A percentile compares a stretch with the other conserved stretches of the same genome.
Evolutionary conservation across 1,139 yeast species (phyloP).

Genomic region (Suhomyces choctaworum): DNA sequence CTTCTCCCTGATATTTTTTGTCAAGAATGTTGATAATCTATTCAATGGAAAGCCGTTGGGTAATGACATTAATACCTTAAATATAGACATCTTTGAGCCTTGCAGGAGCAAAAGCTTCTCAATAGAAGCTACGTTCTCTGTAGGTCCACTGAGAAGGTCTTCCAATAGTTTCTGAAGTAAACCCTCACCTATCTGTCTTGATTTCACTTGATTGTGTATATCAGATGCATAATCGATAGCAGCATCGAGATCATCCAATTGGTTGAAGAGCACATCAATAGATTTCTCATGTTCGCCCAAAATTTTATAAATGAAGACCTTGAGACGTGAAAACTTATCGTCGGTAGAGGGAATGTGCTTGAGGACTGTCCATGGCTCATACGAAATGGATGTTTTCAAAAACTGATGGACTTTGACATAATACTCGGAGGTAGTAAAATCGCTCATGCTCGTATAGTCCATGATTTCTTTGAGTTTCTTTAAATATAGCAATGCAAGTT

Average conservation of each 20-base stretch:
- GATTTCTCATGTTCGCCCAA: slow-evolving; percentile 66
- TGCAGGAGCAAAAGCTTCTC: slow-evolving; percentile 47
- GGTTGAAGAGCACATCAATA: slow-evolving; percentile 60
- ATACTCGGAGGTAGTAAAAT: slow-evolving; percentile 19
- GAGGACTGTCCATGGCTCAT: slow-evolving; percentile 50
- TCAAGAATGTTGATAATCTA: slow-evolving; percentile 47
- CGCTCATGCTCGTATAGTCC: slow-evolving; percentile 9
- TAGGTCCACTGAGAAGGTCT: slow-evolving; percentile 36
- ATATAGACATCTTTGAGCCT: slow-evolving; percentile 56
- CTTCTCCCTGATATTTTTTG: slow-evolving; percentile 43
- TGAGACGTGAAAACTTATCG: slow-evolving; percentile 40
- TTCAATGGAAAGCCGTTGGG: slow-evolving; percentile 52
- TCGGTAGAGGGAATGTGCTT: slow-evolving; percentile 40
- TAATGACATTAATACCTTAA: slow-evolving; percentile 49
- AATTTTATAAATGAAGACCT: slow-evolving; percentile 59
- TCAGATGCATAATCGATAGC: slow-evolving; percentile 65
- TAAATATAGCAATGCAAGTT: slow-evolving; percentile 59
- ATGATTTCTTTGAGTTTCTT: slow-evolving; percentile 27
- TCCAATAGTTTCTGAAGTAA: slow-evolving; percentile 41
- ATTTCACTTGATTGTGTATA: slow-evolving; percentile 40
- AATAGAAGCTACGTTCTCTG: slow-evolving; percentile 38
- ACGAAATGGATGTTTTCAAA: slow-evolving; percentile 34
- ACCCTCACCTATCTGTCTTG: slow-evolving; percentile 38
- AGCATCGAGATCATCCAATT: slow-evolving; percentile 54
- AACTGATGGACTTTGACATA: slow-evolving; percentile 41